Base-by-base conservation (phyloP, 2,329 filamentous ascomycete species). In the Pseudopyrenochaeta lycopersici region DNA sequence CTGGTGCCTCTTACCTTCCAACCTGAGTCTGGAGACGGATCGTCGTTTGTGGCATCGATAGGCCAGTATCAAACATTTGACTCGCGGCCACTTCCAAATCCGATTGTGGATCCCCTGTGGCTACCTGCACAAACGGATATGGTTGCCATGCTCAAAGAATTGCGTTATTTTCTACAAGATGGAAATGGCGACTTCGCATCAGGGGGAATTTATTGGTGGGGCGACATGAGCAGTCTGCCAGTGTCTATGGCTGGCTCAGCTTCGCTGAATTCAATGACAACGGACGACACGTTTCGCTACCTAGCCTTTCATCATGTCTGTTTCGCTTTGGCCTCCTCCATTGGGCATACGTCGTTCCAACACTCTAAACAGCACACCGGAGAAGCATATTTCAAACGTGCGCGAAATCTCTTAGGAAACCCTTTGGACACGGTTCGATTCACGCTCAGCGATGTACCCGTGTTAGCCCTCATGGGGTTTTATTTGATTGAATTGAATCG, bases 401-500 rank as follows among this genome's bases (percentile, higher is more conserved):
- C 66, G 29, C 55, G 63, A 17, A 49, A 61, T 18, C 55, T 70
- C n/a, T 18, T 70, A 14, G 67, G 67, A 0, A 69, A 69, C 29
- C 67, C 67, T 4, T 21, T 69, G 12, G 64, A 68, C 31, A 65
- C 57, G 14, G 66, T 67, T 29, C 64, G 60, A 7, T 70, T 66
- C 41, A 58, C 66, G 1, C 41, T 68, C 9, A 56, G 49, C 11
- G 67, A 70, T 18, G 67, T 70, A 1, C 62, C 66, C 7, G 63
- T 66, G 14, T 52, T 70, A 31, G 49, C 63, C 7, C 54, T 70
- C 9, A 70, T 70, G 67, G 64, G 61, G 1, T 63, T 64, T 20
- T 69, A 70, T 43, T 48, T 70, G 14, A 65, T 70, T 15, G 67
- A 70, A 35, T 56, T 68, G n/a, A 70, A 70, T 46, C 58, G 67